A percentile compares a stretch with the other conserved stretches of the same genome.
phyloP scores from a whole-genome alignment of 495 filamentous ascomycete species.

The Penicillium verhagenii region DNA sequence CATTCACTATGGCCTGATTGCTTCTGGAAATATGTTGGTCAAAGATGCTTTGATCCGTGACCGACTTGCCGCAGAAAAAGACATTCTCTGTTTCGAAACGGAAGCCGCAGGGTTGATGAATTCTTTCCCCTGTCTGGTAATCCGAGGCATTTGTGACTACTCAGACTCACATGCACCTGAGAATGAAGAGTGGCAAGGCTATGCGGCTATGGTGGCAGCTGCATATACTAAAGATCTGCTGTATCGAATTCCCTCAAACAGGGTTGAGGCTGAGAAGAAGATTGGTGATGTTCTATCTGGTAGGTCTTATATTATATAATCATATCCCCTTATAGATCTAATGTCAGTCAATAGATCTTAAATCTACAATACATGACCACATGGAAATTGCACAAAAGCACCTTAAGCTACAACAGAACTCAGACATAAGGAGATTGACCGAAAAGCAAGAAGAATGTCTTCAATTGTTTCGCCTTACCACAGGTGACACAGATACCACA shows the following conservation, averaged over 20 bases:
- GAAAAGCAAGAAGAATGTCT: no score
- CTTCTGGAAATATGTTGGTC: slow-evolving; percentile 26
- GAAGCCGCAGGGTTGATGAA: slow-evolving; percentile 43
- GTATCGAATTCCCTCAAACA: not conserved
- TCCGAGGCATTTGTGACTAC: slow-evolving; percentile 23
- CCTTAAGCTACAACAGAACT: no score
- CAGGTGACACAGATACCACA: slow-evolving; percentile 10
- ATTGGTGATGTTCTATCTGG: not conserved
- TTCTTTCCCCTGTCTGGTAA: slow-evolving; percentile 33
- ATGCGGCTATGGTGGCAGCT: not conserved
- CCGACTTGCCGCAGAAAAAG: slow-evolving; percentile 27
- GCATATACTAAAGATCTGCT: not conserved
- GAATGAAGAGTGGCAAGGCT: not conserved
- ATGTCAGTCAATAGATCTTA: no score
- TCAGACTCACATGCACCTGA: not conserved
- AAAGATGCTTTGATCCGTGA: slow-evolving; percentile 28
- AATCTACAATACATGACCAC: no score
- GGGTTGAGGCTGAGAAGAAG: not conserved
- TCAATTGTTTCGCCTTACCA: not conserved
- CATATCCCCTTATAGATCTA: no score
- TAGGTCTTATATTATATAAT: not conserved
- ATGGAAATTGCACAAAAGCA: no score
- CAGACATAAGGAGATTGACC: no score
- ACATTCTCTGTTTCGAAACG: slow-evolving; percentile 40
- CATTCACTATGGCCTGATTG: slow-evolving; percentile 31